Percentiles rank a stretch among this genome's conserved stretches.
These are phyloP conservation scores for Rugosomyces carneus DNA, from an alignment of 1,284 basidiomycete genomes.

Conservation along the genomic window DNA sequence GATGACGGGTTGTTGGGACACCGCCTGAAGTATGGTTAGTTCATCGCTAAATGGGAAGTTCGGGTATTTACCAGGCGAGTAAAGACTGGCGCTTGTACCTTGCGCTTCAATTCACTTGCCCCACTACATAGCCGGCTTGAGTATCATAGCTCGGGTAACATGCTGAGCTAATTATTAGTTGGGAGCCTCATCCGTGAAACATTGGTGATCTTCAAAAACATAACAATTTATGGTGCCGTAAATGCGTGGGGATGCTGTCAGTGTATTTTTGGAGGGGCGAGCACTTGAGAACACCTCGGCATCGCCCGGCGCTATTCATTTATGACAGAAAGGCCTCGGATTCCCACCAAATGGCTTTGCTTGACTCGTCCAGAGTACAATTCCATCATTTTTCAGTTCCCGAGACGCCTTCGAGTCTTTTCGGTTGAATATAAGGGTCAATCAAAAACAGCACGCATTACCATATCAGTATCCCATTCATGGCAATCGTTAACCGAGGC, in stretches of 20 bases:
- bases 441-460: slow-evolving; percentile 12
- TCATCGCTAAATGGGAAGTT: slow-evolving; percentile 4
- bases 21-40: not conserved
- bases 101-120: slow-evolving; percentile 5
- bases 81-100: slow-evolving; percentile 5
- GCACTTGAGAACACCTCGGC: not conserved
- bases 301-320: slow-evolving; percentile 2
- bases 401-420: slow-evolving; percentile 5
- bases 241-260: not conserved
- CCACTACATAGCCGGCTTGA: slow-evolving; percentile 5
- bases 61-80: not conserved
- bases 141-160: not conserved
- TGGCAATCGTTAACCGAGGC: slow-evolving; percentile 10
- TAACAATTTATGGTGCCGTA: not conserved
- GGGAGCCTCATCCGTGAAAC: not conserved
- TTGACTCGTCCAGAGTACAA: slow-evolving; percentile 1
- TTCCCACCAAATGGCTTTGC: slow-evolving; percentile 1
- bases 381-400: slow-evolving; percentile 13
- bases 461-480: slow-evolving; percentile 8
- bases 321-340: slow-evolving; percentile 7
- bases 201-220: not conserved
- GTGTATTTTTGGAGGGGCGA: not conserved
- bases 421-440: slow-evolving; percentile 10
- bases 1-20: slow-evolving; percentile 9
- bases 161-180: not conserved